phyloP scores from a whole-genome alignment of 2,329 filamentous ascomycete species.

The Fusarium ramigenum region DNA sequence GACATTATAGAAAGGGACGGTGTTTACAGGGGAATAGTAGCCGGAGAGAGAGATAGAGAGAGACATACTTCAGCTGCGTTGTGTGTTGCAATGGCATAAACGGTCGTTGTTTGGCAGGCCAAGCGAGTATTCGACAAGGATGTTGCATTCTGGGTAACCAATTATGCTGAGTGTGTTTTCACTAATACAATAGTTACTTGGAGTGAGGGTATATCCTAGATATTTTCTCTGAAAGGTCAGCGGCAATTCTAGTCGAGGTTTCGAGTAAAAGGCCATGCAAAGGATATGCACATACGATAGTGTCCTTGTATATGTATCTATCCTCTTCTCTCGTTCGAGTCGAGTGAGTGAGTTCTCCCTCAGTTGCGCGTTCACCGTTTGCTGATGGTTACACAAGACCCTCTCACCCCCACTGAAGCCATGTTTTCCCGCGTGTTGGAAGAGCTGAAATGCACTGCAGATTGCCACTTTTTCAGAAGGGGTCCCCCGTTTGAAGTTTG shows the following conservation, averaged over 20 bases:
- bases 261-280: background rate
- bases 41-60: background rate
- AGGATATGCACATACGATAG: background rate
- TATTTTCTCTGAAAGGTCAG: background rate
- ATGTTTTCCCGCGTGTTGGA: slow-evolving; percentile 10
- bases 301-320: background rate
- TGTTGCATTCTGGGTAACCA: slow-evolving; percentile 33
- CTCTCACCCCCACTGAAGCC: slow-evolving; percentile 9
- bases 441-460: slow-evolving; percentile 17
- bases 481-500: background rate
- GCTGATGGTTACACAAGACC: slow-evolving; percentile 27
- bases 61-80: background rate
- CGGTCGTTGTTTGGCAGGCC: slow-evolving; percentile 37
- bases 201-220: background rate
- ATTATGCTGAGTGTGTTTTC: slow-evolving; percentile 28
- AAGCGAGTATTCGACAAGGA: slow-evolving; percentile 37
- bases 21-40: slow-evolving; percentile 12
- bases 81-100: slow-evolving; percentile 11
- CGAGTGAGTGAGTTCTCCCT: background rate
- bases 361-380: slow-evolving; percentile 1
- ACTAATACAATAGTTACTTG: slow-evolving; percentile 13
- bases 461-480: background rate
- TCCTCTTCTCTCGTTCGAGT: background rate
- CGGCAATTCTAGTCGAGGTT: slow-evolving; percentile 15
- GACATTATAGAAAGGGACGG: background rate